Percentiles rank a stretch among this genome's conserved stretches.
Conservation (phyloP, 2,329 filamentous ascomycete genomes). For the Ceratocystis destructans region DNA sequence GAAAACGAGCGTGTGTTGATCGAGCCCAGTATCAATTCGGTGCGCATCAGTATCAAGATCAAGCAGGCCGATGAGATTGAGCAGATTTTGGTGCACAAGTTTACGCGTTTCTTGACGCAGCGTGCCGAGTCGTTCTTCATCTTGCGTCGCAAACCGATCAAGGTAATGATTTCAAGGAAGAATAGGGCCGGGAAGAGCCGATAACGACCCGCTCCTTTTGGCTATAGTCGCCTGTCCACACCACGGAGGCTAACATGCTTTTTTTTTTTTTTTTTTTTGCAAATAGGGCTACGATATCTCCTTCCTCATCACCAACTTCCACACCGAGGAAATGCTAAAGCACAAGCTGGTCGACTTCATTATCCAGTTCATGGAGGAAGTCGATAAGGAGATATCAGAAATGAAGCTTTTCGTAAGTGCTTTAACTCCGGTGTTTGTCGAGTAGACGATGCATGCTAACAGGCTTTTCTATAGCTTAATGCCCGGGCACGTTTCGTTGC, state of each 20-base stretch:
- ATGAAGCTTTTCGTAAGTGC: constrained; percentile 95
- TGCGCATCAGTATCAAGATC: constrained; percentile 95
- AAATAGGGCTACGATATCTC: constrained; percentile 79
- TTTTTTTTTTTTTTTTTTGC: constrained; percentile 5
- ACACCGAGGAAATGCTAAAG: constrained; percentile 97
- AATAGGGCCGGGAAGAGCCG: neutral
- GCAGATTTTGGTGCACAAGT: constrained; percentile 95
- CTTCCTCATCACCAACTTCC: constrained; percentile 96
- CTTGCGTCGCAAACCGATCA: constrained; percentile 83
- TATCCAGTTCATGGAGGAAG: constrained; percentile 99
- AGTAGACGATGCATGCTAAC: neutral
- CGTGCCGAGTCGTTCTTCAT: constrained; percentile 96
- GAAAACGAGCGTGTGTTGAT: constrained; percentile 95
- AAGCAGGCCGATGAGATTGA: constrained; percentile 99
- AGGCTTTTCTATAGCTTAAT: constrained; percentile 54
- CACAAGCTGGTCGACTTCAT: constrained; percentile 99
- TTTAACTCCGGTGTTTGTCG: neutral
- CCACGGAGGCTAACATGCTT: constrained; percentile 1
- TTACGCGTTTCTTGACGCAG: constrained; percentile 91
- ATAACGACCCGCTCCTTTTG: constrained; percentile 22
- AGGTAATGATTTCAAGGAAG: constrained; percentile 27
- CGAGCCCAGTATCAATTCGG: constrained; percentile 91
- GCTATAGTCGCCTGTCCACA: constrained; percentile 33
- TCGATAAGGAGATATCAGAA: constrained; percentile 99
- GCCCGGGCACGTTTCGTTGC: constrained; percentile 93